Base-by-base conservation (phyloP, 306 rosid species). In the Vigna reflexopilosa region DNA sequence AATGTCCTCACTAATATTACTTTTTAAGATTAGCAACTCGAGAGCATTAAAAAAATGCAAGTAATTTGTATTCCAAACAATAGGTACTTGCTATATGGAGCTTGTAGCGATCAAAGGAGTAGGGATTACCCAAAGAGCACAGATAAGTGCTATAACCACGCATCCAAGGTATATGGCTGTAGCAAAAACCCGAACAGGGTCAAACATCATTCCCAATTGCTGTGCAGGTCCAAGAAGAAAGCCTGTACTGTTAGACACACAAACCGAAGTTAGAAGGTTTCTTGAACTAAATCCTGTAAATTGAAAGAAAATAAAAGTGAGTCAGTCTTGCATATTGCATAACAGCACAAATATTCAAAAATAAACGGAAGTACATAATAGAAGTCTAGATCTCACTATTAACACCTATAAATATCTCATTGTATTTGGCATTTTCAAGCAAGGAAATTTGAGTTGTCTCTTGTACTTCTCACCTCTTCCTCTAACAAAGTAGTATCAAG, bases 151-250 rank as follows among this genome's bases (percentile, higher is more conserved):
- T 70, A 92, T 48, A 73, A 87, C 93, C 72, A 95, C 93, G 66
- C 93, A 91, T 79, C 96, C 98, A 28, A 95, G 89, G 88, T 90
- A 95, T 70, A 92, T 77, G 72, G 89, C 89, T 22, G 99, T 89
- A 44, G 99, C 98, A 84, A 80, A 86, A 17, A 85, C 42, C 44
- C 99, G 98, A 71, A 79, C 90, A 68, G 91, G 82, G 61, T 95
- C 98, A 84, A 95, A 90, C 99, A 95, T 95, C 95, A 95, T 87
- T 84, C 73, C 66, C 24, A 91, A 49, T 78, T 95, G 99, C 83
- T 78, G 90, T 55, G 64, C 80, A 50, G 92, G 88, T 82, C 99
- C 99, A 70, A 93, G 76, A 64, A 95, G 98, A 89, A 95, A 93
- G 63, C 87, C 97, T 85, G 99, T 95, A 88, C 99, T 95, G 99